Conservation (phyloP, 306 rosid genomes). For the Gastrolobium villosum region DNA sequence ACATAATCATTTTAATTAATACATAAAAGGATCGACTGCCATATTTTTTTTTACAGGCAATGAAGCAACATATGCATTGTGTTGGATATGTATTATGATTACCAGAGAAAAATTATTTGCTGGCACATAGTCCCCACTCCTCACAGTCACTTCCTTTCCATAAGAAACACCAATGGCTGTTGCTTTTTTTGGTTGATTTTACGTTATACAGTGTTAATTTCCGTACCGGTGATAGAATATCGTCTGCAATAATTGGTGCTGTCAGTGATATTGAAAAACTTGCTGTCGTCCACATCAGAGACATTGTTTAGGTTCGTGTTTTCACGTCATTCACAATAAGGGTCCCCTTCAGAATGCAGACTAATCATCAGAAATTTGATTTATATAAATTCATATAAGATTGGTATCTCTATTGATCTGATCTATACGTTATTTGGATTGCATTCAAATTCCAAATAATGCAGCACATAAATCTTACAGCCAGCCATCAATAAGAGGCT, state of each 20-base stretch:
- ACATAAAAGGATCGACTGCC: too few species aligned
- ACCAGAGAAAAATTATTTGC: neutral
- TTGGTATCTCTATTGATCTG: slow-evolving; percentile 42
- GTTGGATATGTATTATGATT: neutral
- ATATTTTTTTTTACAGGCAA: too few species aligned
- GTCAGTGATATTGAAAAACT: slow-evolving; percentile 40
- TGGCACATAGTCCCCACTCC: slow-evolving; percentile 11
- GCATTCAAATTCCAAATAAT: slow-evolving; percentile 43
- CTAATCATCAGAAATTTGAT: slow-evolving; percentile 45
- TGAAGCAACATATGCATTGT: neutral
- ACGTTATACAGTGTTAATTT: slow-evolving; percentile 3
- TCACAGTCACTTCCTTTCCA: slow-evolving; percentile 1
- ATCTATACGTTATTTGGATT: slow-evolving; percentile 37
- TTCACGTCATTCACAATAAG: slow-evolving; percentile 50
- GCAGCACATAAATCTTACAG: slow-evolving; percentile 28
- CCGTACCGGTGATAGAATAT: slow-evolving; percentile 40
- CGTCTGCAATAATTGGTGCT: slow-evolving; percentile 51
- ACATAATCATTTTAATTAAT: too few species aligned
- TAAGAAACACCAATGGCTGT: neutral
- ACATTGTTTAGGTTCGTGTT: slow-evolving; percentile 46
- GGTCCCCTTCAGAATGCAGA: slow-evolving; percentile 52
- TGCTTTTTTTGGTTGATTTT: slow-evolving; percentile 27
- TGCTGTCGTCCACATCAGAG: slow-evolving; percentile 41
- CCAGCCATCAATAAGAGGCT: slow-evolving; percentile 42
- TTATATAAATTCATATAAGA: slow-evolving; percentile 25